These are phyloP conservation scores for Sporothrix pallida DNA, from an alignment of 2,329 filamentous ascomycete genomes.

Conservation along the genomic window DNA sequence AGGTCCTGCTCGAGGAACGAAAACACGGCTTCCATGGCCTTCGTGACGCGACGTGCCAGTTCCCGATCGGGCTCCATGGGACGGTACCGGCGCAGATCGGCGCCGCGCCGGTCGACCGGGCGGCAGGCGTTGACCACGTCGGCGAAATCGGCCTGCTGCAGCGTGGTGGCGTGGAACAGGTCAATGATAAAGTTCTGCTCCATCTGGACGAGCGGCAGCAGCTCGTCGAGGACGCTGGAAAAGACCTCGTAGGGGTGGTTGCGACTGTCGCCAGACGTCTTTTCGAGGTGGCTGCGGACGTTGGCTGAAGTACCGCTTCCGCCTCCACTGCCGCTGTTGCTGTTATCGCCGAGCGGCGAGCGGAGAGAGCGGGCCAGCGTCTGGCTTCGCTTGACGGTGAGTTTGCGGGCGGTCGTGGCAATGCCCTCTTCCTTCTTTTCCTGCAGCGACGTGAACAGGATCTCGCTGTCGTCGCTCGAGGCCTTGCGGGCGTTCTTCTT, in stretches of 20 bases:
- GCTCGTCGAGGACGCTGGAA: slow-evolving; percentile 77
- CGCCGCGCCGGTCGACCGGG: slow-evolving; percentile 71
- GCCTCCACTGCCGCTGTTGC: slow-evolving; percentile 27
- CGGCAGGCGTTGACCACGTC: slow-evolving; percentile 72
- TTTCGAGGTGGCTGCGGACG: neutral
- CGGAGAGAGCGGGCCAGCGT: slow-evolving; percentile 78
- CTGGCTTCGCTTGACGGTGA: slow-evolving; percentile 93
- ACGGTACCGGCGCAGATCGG: slow-evolving; percentile 74
- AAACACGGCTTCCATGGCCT: slow-evolving; percentile 88
- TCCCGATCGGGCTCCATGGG: slow-evolving; percentile 88
- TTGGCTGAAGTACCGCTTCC: neutral
- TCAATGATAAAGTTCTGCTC: slow-evolving; percentile 98
- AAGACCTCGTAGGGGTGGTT: slow-evolving; percentile 83
- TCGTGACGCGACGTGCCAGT: slow-evolving; percentile 82
- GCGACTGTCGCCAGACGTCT: slow-evolving; percentile 58
- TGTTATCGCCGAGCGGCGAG: slow-evolving; percentile 65
- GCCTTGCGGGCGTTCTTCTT: slow-evolving; percentile 78
- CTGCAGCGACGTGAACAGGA: slow-evolving; percentile 85
- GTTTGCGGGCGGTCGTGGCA: slow-evolving; percentile 78
- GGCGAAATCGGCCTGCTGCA: slow-evolving; percentile 80
- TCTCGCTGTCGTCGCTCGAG: slow-evolving; percentile 76
- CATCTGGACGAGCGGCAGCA: slow-evolving; percentile 81
- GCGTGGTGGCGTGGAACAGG: slow-evolving; percentile 92
- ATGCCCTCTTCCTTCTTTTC: slow-evolving; percentile 81
- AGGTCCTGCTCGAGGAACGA: slow-evolving; percentile 80